These are phyloP conservation scores for Phyllostachys edulis DNA, from an alignment of 176 grass and related monocot species.

Conservation along the genomic window DNA sequence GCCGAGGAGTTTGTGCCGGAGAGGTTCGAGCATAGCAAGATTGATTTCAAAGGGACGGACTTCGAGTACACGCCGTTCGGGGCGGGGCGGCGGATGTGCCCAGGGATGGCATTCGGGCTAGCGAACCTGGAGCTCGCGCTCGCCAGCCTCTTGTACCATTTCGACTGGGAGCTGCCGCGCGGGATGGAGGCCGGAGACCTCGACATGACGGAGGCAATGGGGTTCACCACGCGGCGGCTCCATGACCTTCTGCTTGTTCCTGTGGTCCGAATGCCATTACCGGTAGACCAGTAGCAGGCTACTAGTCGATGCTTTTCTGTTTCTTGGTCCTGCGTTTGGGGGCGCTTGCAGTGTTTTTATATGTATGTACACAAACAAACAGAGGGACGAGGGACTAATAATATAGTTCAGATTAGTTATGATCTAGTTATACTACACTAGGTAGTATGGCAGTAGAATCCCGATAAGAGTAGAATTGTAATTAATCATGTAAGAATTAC, in stretches of 20 bases:
- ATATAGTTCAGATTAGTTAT: no score
- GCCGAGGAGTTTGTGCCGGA: conserved; percentile 21
- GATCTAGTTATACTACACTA: no score
- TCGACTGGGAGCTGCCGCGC: conserved; percentile 34
- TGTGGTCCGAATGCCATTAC: not conserved
- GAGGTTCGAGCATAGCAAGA: not conserved
- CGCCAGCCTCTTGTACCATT: conserved; percentile 38
- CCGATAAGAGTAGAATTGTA: no score
- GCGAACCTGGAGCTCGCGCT: conserved; percentile 27
- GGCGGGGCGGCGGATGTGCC: conserved; percentile 39
- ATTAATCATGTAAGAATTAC: no score
- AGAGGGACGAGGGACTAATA: no score
- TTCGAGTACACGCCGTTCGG: conserved; percentile 39
- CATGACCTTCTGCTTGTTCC: conserved; percentile 16
- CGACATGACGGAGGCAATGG: conserved; percentile 27
- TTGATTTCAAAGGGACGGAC: conserved; percentile 33
- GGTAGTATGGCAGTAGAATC: no score
- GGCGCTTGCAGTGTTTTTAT: no score
- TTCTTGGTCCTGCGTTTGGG: no score
- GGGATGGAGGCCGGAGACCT: conserved; percentile 15
- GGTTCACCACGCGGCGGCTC: not conserved
- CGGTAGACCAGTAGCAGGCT: no score
- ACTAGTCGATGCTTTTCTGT: no score
- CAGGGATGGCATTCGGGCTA: conserved; percentile 34
- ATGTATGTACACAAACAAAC: no score